Percentiles rank a stretch among this genome's conserved stretches.
Conservation (phyloP, 2,329 filamentous ascomycete species). For the Aureobasidium zeae region DNA sequence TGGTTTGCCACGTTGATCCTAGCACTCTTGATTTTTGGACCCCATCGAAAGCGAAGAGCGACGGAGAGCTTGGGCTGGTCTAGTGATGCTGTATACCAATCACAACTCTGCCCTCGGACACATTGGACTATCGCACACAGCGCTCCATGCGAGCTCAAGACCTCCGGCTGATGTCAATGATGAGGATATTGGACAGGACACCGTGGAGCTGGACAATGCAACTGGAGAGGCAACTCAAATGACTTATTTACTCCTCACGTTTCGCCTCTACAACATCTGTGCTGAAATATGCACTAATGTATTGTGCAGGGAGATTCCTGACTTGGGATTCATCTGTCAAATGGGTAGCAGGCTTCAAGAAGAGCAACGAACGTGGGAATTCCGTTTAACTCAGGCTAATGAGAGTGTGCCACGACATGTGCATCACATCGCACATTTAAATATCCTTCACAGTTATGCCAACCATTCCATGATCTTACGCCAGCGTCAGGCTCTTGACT, state of each 20-base stretch:
- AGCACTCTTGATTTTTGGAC: constrained; percentile 29
- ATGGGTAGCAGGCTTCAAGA: constrained; percentile 27
- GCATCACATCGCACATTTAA: constrained; percentile 31
- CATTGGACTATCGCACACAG: constrained; percentile 24
- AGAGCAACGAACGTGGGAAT: constrained; percentile 21
- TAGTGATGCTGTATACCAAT: constrained; percentile 34
- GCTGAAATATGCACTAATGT: constrained; percentile 30
- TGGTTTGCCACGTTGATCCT: constrained; percentile 36
- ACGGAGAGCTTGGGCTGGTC: constrained; percentile 32
- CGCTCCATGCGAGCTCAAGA: constrained; percentile 26
- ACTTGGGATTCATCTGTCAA: constrained; percentile 20
- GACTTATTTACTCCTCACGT: constrained; percentile 34
- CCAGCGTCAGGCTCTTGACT: constrained; percentile 31
- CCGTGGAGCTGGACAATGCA: background rate
- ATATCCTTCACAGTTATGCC: constrained; percentile 34
- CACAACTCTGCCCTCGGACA: constrained; percentile 33
- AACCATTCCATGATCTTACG: too few relatives aligned
- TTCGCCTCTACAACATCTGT: constrained; percentile 30
- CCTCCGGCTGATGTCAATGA: constrained; percentile 33
- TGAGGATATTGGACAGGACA: background rate
- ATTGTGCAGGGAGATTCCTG: constrained; percentile 24
- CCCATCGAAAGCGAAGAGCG: constrained; percentile 32
- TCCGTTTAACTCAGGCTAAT: constrained; percentile 16
- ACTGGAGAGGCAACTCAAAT: constrained; percentile 31
- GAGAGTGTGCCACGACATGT: constrained; percentile 27